phyloP scores from a whole-genome alignment of 208 protist species.

The Naegleria fowleri region DNA sequence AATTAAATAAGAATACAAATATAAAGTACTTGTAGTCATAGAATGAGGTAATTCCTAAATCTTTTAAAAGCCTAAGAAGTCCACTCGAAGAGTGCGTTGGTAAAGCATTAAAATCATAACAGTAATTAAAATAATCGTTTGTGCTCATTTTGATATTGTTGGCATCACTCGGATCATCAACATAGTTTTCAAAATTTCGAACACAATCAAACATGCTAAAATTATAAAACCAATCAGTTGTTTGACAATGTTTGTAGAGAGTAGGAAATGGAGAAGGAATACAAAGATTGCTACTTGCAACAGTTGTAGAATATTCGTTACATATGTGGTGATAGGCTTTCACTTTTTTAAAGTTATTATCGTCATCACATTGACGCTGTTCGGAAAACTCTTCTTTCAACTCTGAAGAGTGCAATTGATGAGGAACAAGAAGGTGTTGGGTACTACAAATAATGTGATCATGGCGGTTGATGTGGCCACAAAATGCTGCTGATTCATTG shows the following conservation, averaged over 20 bases:
- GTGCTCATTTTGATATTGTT: background rate
- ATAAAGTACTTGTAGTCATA: slow-evolving; percentile 12
- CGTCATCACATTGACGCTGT: too few species aligned
- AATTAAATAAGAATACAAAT: slow-evolving; percentile 17
- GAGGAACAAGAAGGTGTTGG: too few species aligned
- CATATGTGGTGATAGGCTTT: background rate
- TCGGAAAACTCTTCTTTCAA: too few species aligned
- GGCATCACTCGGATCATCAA: background rate
- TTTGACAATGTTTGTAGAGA: background rate
- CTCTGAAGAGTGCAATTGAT: too few species aligned
- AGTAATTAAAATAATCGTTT: background rate
- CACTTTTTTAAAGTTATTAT: background rate
- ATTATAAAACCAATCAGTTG: background rate
- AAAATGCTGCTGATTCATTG: background rate
- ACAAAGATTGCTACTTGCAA: background rate
- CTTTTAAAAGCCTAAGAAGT: background rate
- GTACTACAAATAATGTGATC: too few species aligned
- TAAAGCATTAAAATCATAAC: background rate
- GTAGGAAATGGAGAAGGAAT: background rate
- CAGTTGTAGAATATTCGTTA: background rate
- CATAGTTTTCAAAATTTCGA: background rate
- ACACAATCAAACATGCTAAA: background rate
- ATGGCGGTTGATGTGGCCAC: too few species aligned
- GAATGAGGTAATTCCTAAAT: background rate
- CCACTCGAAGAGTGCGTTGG: background rate